Evolutionary conservation across 495 filamentous ascomycete genomes (phyloP).

Genomic region (Antarctomyces pellizariae): DNA sequence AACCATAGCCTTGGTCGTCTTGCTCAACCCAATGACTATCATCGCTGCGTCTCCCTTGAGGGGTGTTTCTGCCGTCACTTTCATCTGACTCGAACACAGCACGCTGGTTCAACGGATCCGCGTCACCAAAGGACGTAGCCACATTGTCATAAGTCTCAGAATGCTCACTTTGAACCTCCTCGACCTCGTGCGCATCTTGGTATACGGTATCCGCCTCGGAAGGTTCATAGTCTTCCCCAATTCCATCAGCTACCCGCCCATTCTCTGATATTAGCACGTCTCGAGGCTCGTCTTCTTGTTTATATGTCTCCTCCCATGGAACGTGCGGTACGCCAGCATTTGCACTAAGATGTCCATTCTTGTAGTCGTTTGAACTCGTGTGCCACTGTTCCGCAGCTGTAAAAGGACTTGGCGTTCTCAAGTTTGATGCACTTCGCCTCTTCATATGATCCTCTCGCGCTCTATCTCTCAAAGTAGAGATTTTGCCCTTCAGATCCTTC

Average conservation of each 20-base stretch:
- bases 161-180: neutral
- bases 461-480: conserved; percentile 64
- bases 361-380: conserved; percentile 24
- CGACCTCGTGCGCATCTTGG: conserved; percentile 12
- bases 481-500: conserved; percentile 77
- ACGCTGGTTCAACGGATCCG: conserved; percentile 9
- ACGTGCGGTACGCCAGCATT: conserved; percentile 16
- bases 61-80: conserved; percentile 9
- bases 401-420: conserved; percentile 69
- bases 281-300: conserved; percentile 5
- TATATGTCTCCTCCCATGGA: conserved; percentile 8
- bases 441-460: conserved; percentile 63
- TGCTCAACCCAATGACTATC: conserved; percentile 10
- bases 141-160: neutral
- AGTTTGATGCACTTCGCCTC: conserved; percentile 59
- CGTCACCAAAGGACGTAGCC: conserved; percentile 2
- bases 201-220: conserved; percentile 4
- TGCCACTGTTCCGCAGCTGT: conserved; percentile 62
- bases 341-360: conserved; percentile 13
- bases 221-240: conserved; percentile 6
- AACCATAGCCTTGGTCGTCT: conserved; percentile 22
- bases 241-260: conserved; percentile 2
- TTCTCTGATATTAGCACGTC: conserved; percentile 3
- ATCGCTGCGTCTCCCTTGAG: too few relatives aligned
- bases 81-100: conserved; percentile 8